Evolutionary conservation across 2,329 filamentous ascomycete genomes (phyloP), one percentile per base, ranked within the genome.

Genomic region (Paramyrothecium roridum): DNA sequence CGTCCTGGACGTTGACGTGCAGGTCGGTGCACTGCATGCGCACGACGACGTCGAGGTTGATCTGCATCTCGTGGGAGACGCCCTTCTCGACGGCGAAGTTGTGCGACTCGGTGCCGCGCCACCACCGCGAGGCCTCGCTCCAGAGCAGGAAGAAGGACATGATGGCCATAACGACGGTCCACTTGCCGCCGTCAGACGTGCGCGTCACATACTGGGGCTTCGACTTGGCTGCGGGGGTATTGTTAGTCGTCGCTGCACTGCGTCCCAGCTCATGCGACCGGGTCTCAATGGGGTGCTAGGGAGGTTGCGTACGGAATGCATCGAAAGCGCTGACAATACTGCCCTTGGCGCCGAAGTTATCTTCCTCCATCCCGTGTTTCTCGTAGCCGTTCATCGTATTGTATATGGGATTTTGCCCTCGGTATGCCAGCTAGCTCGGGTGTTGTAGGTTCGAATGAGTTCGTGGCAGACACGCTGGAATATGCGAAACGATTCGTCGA

Each of bases 1-100:
- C 93, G 72, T 99, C 95, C 77, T 98, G 95, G 52, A 99, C 93
- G 75, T 99, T 98, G 73, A 99, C 80, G 75, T 96, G 90, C n/a
- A 99, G 76, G 68, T 96, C 88, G 55, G 81, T 76, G 78, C 95
- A 99, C 63, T 81, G 78, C 95, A 99, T 99, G 52, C 82, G 82
- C 50, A 99, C 81, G 6, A 98, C 90, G n/a, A 96, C 80, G 73
- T 99, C 95, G 56, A 99, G 78, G 76, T 99, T 99, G 75, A 99
- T 89, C 74, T 98, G 93, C 71, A 99, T 83, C 59, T 86, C 82
- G 73, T 91, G 91, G 3, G 89, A 88, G 43, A 99, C 82, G 62
- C 91, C 91, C 74, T 96, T 95, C 73, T 98, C 95, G 55, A 99
- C 93, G 57, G 88, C 88, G 74, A 98, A 99, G 57, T 90, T 90